Evolutionary conservation across 345 rosid species (phyloP).

Genomic region (Psidium guajava): DNA sequence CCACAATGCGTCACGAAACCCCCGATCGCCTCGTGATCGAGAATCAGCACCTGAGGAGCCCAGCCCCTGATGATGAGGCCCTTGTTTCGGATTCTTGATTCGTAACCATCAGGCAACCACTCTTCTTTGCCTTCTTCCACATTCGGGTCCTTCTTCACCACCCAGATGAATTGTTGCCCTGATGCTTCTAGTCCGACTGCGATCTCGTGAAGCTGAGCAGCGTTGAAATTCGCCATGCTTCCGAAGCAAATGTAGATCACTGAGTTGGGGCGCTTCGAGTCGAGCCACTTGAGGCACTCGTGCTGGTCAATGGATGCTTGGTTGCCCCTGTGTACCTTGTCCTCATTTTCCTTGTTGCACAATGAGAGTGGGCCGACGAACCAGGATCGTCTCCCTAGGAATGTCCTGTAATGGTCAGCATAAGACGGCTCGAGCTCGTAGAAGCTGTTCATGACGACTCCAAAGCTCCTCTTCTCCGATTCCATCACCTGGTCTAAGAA

Average conservation of each 20-base stretch:
- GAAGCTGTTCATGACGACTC: slow-evolving; percentile 60
- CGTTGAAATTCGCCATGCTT: no score
- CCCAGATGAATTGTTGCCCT: no score
- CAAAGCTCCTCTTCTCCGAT: slow-evolving; percentile 40
- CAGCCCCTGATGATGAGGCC: slow-evolving; percentile 31
- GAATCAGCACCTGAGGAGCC: slow-evolving; percentile 56
- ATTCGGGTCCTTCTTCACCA: not conserved
- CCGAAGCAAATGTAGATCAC: no score
- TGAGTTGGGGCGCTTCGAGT: no score
- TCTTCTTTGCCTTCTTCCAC: slow-evolving; percentile 13
- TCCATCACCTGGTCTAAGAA: slow-evolving; percentile 6
- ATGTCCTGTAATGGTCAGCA: not conserved
- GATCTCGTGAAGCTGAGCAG: no score
- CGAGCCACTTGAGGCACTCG: no score
- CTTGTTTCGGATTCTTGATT: slow-evolving; percentile 11
- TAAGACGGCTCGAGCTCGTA: slow-evolving; percentile 30
- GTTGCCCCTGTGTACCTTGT: no score
- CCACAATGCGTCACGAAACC: slow-evolving; percentile 72
- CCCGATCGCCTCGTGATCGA: slow-evolving; percentile 46
- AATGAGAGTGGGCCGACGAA: not conserved
- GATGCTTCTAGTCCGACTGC: no score
- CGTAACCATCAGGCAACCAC: slow-evolving; percentile 25
- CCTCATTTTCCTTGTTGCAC: no score
- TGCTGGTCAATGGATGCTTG: no score
- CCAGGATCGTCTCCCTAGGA: not conserved